Conservation (phyloP, 345 rosid genomes). For the Gossypium sturtianum region DNA sequence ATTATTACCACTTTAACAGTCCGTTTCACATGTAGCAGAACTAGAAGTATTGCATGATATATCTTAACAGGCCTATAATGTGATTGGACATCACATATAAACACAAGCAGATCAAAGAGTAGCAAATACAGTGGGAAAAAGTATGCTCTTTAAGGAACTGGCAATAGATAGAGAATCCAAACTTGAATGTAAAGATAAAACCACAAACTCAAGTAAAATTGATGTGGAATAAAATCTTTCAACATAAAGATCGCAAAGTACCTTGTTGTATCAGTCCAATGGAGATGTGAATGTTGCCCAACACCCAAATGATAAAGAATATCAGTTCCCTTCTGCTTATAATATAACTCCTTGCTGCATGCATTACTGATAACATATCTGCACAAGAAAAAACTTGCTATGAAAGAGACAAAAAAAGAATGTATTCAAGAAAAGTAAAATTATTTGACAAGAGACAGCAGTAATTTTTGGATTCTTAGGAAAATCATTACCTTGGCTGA, state of each 20-base stretch:
- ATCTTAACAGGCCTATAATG: neutral
- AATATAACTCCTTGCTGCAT: conserved; percentile 70
- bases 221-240: neutral
- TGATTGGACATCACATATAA: neutral
- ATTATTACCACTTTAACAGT: neutral
- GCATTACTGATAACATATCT: conserved; percentile 88
- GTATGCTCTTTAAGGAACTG: neutral
- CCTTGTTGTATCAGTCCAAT: conserved; percentile 81
- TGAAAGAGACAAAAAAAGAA: neutral
- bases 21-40: neutral
- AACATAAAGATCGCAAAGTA: conserved; percentile 20
- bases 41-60: neutral
- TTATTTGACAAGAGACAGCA: neutral
- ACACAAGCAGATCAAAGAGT: neutral
- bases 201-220: neutral
- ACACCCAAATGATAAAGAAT: conserved; percentile 49
- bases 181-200: neutral
- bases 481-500: conserved; percentile 63
- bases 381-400: conserved; percentile 18
- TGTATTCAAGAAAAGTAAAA: neutral
- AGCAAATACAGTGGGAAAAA: neutral
- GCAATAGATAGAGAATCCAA: neutral
- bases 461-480: neutral
- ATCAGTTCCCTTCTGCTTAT: conserved; percentile 86
- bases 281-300: conserved; percentile 81